Evolutionary conservation across 768 basidiomycete species (phyloP), one percentile per base, ranked within the genome.

Genomic region (Pholiota molesta): DNA sequence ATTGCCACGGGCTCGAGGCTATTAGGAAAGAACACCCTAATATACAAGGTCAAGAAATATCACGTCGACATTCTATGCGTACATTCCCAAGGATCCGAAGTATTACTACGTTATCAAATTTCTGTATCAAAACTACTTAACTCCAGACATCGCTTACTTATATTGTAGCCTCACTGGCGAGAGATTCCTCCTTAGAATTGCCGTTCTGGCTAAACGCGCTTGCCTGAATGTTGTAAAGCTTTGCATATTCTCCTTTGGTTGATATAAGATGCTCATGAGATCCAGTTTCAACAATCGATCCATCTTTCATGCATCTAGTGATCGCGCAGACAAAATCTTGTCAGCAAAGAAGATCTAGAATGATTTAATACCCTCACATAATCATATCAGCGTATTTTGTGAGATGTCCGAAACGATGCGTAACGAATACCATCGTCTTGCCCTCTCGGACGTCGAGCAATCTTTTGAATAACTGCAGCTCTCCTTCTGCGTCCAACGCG

Each of bases 351-450:
- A 47, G 40, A 13, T 13, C 29, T 13, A 7, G 39, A 31, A 19
- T 6, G 31, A 39, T 28, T 42, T 33, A 13, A 37, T 37, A 33
- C 11, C 72, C 83, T 54, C 62, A 86, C 85, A 88, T 61, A 56
- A 86, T 82, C 1, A 78, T 67, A 68, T 86, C 83, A 1, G 84
- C 86, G 16, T 79, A 67, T 54, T 76, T 79, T 0, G 78, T 82
- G 16, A 86, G 72, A 57, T 81, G 77, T 1, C 79, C 79, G 61
- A 85, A 85, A 2, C 83, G 77, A 65, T 89, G 87, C 0, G 83
- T 84, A 9, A 86, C 83, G 45, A 86, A 78, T 13, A 89, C 72
- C 71, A 84, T 77, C 0, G 85, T 88, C 71, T 81, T 86, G 1
- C 81, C 84, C 13, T 72, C 66, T 5, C 81, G 75, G 28, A 68